Evolutionary conservation across 768 basidiomycete genomes (phyloP), one percentile per base, ranked within the genome.

Genomic region (Omphalotus guepiniiformis): DNA sequence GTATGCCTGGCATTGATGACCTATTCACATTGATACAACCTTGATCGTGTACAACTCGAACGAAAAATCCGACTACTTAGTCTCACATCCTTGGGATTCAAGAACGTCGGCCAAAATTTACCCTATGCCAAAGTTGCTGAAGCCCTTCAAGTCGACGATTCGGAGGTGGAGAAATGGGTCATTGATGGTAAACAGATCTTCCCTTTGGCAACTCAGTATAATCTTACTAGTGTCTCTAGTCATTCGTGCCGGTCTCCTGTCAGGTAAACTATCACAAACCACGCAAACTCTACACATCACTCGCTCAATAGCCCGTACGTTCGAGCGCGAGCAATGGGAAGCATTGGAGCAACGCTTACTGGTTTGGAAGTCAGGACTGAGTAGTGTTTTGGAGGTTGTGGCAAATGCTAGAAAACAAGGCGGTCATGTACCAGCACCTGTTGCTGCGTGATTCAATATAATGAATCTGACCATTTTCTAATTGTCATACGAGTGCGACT

Each of bases 241-340:
- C 47, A 91, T 93, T 55, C 87, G 91, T 45, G 77, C 82, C 2
- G 83, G 85, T 22, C 77, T 93, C 37, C 62, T 93, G 26, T 79
- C 82, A 42, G 92, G 86, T 29, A 92, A 89, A 63, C 82, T 94
- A 40, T 88, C 88, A 1, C 92, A 94, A 61, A 80, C 82, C 1
- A 74, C 80, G 7, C 83, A 88, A 57, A 80, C 79, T 39, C 66
- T 93, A 30, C 82, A 80, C 53, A 76, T 93, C 50, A 80, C 77
- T 41, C 82, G 83, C 27, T 83, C 90, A 0, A 83, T 82, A 1
- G 78, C 88, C 1, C 83, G 88, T 47, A 74, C 78, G 8, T 93
- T 93, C 58, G 85, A 84, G 57, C 75, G 74, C 32, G 79, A 76
- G 55, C 86, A 93, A 63, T 94, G 92, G 91, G 79, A 81, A 58